Evolutionary conservation across 148 eudicot genomes (phyloP), one percentile per base, ranked within the genome.

Genomic region (Vaccinium corymbosum): DNA sequence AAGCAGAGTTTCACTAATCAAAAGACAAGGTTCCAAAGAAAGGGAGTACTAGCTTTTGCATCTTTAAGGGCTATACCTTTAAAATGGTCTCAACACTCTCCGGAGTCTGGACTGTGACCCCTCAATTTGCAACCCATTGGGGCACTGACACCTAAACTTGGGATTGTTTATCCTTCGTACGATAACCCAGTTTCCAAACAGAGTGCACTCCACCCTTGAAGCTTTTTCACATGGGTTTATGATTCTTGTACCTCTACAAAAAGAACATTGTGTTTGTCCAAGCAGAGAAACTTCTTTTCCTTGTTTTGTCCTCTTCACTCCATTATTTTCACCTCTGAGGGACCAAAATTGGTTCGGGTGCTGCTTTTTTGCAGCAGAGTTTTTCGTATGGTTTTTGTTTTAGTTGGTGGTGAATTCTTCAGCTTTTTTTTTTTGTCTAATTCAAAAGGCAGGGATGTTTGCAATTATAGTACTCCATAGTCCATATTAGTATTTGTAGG

Each of bases 171-270:
- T 75, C 78, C 78, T 20, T 46, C 6, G 72, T 66, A 66, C 72
- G 35, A 12, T 27, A 66, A 25, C 72, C 72, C 78, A 42, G 51
- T 75, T 19, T 75, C 53, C 78, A 46, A 75, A 75, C 78, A 75
- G 53, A 19, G 5, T 20, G 52, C 52, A 19, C 53, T 16, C 25
- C 1, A 73, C n/a, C 77, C 46, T 73, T 73, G 3, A 12, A 32
- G 11, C 46, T 35, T 16, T 66, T 16, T 42, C 46, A 42, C 46
- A 42, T 42, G 46, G 46, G 46, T 38, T 35, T 16, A 42, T 73
- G 77, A 73, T 73, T 73, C 78, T 7, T 75, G 25, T 75, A 46
- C 53, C 72, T 25, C 72, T 12, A 66, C 72, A 25, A 27, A 20
- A 17, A 75, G 51, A 48, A 75, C 78, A 46, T 35, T 42, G 78